Conservation (phyloP, 2,329 filamentous ascomycete genomes). For the Myriosclerotinia curreyana region DNA sequence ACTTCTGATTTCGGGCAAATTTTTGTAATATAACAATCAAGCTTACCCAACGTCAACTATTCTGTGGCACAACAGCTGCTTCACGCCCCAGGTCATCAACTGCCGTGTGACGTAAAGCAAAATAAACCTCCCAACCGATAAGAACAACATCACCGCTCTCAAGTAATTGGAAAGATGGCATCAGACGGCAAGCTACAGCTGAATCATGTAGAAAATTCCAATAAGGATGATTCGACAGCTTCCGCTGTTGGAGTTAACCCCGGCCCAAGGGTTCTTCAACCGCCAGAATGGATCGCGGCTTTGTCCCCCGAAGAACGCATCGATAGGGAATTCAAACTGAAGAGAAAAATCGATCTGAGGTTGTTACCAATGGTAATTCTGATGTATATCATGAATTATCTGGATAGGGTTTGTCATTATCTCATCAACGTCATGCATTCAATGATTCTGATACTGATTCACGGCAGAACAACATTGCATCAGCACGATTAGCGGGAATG, state of each 20-base stretch:
- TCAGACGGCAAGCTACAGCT: neutral
- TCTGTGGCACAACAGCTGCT: neutral
- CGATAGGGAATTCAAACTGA: slow-evolving; percentile 54
- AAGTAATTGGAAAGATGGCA: slow-evolving; percentile 1
- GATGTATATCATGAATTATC: slow-evolving; percentile 69
- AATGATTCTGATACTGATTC: neutral
- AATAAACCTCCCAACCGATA: neutral
- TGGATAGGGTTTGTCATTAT: slow-evolving; percentile 44
- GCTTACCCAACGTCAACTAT: neutral
- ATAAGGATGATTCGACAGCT: slow-evolving; percentile 9
- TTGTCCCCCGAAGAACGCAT: slow-evolving; percentile 51
- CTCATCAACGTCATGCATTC: too few species aligned
- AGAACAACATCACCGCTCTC: neutral
- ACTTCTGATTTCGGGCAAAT: too few species aligned
- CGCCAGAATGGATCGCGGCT: slow-evolving; percentile 41
- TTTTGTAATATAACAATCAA: neutral
- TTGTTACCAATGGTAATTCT: slow-evolving; percentile 65
- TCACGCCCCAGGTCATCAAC: neutral
- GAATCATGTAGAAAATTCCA: slow-evolving; percentile 11
- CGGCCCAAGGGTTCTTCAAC: slow-evolving; percentile 19
- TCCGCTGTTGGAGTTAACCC: slow-evolving; percentile 2
- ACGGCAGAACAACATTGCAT: slow-evolving; percentile 52
- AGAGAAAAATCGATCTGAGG: slow-evolving; percentile 62
- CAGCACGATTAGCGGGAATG: slow-evolving; percentile 51
- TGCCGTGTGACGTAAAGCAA: neutral